Base-by-base conservation (phyloP, 768 basidiomycete genomes). In the Royoungia palumana region DNA sequence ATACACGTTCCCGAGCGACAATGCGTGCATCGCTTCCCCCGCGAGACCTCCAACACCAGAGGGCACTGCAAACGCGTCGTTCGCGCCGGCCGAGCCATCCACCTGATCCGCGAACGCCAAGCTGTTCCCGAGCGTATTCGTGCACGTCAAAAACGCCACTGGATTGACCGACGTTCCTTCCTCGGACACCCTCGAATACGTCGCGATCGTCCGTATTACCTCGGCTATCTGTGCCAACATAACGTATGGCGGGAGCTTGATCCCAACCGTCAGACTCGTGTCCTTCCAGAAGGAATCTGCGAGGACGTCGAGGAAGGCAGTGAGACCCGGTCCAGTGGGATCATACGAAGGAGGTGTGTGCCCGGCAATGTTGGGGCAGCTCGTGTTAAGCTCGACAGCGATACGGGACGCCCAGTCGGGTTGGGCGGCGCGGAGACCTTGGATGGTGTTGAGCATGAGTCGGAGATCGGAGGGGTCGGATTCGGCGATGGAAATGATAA, bases 321-420 rank as follows among this genome's bases (percentile, higher is more conserved):
- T 44, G 44, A 91, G 76, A 1, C 17, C 34, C 0, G 52, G 35
- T 5, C 72, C 65, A 1, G 69, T 12, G 44, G 81, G 74, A 34
- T 76, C 66, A 67, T 93, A 93, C 10, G 86, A 79, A 17, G 83
- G 77, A 0, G 87, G 88, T 0, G 87, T 77, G 21, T 73, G 70
- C 11, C 66, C 68, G 47, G 65, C 61, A 55, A 92, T 86, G 62
- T 94, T 94, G 4, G 91, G 91, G 55, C 91, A 94, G 35, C 83
- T 87, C 0, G 88, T 82, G 65, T 94, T 94, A 60, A 93, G 72
- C 66, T 94, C 91, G 57, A 91, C 69, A 13, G 78, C 90, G 51
- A 93, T 70, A 54, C 72, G 58, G 53, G 73, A 65, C 46, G 60
- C 51, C 74, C 71, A 53, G 51, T 54, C 16, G 68, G 57, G 43